A percentile compares a stretch with the other conserved stretches of the same genome.
Conservation (phyloP, 2,329 filamentous ascomycete species). For the Fonsecaea pugnacius region DNA sequence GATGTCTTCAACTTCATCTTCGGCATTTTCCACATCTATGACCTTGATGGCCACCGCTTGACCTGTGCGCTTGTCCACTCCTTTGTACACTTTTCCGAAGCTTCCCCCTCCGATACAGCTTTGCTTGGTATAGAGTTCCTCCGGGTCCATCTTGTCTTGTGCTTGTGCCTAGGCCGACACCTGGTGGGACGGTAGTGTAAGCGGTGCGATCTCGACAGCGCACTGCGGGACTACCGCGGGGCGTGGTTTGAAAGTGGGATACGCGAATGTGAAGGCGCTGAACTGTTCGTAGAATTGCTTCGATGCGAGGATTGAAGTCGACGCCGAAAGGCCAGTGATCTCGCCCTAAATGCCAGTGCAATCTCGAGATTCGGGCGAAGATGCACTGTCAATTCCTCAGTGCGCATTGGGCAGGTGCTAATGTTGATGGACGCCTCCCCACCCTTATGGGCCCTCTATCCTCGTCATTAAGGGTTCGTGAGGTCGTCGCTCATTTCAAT, state of each 20-base stretch:
- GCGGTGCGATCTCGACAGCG: not conserved
- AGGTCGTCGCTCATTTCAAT: constrained; percentile 20
- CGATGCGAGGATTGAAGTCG: not conserved
- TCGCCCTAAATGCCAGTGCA: not conserved
- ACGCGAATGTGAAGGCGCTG: not conserved
- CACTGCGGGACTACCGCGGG: not conserved
- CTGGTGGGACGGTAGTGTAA: not conserved
- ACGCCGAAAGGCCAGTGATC: not conserved
- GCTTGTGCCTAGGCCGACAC: not conserved
- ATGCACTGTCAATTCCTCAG: constrained; percentile 27
- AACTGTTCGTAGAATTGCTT: not conserved
- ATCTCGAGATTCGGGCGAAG: not conserved
- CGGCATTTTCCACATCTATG: constrained; percentile 97
- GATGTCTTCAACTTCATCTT: constrained; percentile 99
- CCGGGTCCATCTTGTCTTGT: constrained; percentile 68
- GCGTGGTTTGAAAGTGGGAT: not conserved
- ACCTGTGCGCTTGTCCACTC: constrained; percentile 90
- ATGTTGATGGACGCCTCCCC: constrained; percentile 5
- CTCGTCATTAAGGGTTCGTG: constrained; percentile 16
- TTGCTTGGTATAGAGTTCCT: constrained; percentile 90
- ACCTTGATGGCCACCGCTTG: constrained; percentile 97
- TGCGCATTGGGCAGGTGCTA: constrained; percentile 23
- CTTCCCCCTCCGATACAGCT: constrained; percentile 93
- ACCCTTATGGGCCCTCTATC: not conserved
- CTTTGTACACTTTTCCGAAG: constrained; percentile 99